Conservation (phyloP, 345 rosid genomes). For the Hibiscus syriacus region DNA sequence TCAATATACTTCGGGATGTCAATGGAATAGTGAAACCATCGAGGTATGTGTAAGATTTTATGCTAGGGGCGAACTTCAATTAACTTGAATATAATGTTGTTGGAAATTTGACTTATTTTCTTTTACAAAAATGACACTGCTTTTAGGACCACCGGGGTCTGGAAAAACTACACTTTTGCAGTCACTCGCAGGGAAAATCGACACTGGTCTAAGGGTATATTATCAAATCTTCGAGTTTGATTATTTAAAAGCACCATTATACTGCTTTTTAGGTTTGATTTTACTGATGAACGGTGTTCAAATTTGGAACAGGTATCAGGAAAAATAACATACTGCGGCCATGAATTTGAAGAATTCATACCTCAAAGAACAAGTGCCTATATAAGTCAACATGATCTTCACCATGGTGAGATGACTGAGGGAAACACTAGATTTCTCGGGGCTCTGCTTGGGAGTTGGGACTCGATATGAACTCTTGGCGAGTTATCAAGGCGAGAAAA, state of each 20-base stretch:
- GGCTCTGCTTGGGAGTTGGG: conserved; percentile 57
- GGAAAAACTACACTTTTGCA: conserved; percentile 57
- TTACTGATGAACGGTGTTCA: neutral
- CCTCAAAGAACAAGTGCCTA: conserved; percentile 59
- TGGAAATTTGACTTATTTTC: too few relatives aligned
- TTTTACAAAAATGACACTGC: conserved; percentile 40
- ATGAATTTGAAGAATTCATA: conserved; percentile 36
- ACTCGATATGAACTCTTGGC: conserved; percentile 31
- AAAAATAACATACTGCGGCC: conserved; percentile 42
- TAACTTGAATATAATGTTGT: too few relatives aligned
- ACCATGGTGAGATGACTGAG: conserved; percentile 62
- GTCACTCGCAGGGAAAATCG: conserved; percentile 36
- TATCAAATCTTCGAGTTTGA: neutral
- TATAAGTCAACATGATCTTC: conserved; percentile 59
- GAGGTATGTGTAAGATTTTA: too few relatives aligned
- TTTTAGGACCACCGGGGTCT: conserved; percentile 55
- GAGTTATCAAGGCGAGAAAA: conserved; percentile 47
- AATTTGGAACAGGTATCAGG: conserved; percentile 31
- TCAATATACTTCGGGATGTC: conserved; percentile 34
- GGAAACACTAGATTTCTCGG: conserved; percentile 51
- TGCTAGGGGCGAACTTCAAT: too few relatives aligned
- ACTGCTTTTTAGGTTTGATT: neutral
- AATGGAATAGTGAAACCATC: conserved; percentile 46
- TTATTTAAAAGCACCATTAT: neutral
- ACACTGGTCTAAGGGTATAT: conserved; percentile 34